Conservation (phyloP, 495 filamentous ascomycete species). For the Penicillium paradoxum region DNA sequence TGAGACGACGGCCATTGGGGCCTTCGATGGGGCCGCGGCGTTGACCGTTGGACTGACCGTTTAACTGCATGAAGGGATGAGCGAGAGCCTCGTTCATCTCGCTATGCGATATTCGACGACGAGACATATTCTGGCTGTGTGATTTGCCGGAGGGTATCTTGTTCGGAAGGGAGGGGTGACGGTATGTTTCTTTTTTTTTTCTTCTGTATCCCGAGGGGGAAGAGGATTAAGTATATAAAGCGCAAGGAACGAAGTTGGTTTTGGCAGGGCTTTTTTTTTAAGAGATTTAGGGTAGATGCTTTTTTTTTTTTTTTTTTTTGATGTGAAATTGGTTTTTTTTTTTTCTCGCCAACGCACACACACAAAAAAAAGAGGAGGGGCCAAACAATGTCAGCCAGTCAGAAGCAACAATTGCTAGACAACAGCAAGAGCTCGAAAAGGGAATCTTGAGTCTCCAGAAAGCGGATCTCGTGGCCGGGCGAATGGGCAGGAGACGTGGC, state of each 20-base stretch:
- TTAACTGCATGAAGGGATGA: slow-evolving; percentile 33
- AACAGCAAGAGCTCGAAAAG: slow-evolving; percentile 24
- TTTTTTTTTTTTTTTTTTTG: slow-evolving; percentile 1
- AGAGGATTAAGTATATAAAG: neutral
- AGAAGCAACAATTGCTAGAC: slow-evolving; percentile 4
- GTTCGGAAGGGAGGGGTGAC: slow-evolving; percentile 2
- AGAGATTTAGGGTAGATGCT: neutral
- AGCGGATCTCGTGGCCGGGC: slow-evolving; percentile 13
- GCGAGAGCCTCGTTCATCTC: slow-evolving; percentile 39
- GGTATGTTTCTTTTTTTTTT: no score
- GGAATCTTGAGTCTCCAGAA: slow-evolving; percentile 28
- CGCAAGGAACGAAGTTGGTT: no score
- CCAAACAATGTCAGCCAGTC: slow-evolving; percentile 6
- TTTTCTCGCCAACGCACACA: slow-evolving; percentile 7
- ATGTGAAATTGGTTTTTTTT: neutral
- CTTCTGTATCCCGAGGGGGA: neutral
- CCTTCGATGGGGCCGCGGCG: slow-evolving; percentile 43
- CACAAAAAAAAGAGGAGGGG: slow-evolving; percentile 6
- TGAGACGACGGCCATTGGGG: slow-evolving; percentile 40
- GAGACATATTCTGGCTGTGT: slow-evolving; percentile 30
- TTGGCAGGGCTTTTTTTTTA: neutral
- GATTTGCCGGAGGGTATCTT: slow-evolving; percentile 4
- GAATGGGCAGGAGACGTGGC: slow-evolving; percentile 7
- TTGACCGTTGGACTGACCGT: slow-evolving; percentile 6
- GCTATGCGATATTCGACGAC: slow-evolving; percentile 41